phyloP scores from a whole-genome alignment of 78 protist species.

The Speleostelium caveatum region DNA sequence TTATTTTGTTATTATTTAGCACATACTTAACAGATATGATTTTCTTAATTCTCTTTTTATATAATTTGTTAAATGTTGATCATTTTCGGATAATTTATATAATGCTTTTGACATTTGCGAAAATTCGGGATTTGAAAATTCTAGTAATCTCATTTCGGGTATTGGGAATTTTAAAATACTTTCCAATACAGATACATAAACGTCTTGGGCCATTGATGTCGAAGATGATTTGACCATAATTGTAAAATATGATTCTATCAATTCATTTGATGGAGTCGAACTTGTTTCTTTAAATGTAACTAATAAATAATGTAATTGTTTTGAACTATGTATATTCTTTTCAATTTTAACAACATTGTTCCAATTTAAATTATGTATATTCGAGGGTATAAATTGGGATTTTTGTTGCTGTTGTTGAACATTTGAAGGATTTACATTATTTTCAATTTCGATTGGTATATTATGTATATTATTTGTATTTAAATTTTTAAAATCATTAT shows the following conservation, averaged over 20 bases:
- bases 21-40: slow-evolving; percentile 17
- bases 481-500: not conserved
- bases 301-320: not conserved
- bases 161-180: slow-evolving; percentile 18
- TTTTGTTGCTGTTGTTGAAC: no score
- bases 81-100: not conserved
- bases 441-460: not conserved
- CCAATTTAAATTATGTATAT: slow-evolving; percentile 35
- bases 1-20: not conserved
- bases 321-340: not conserved
- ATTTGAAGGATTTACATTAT: no score
- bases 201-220: slow-evolving; percentile 12
- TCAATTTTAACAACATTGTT: not conserved
- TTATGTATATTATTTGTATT: not conserved
- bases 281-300: slow-evolving; percentile 6
- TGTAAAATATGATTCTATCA: not conserved
- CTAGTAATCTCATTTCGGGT: slow-evolving; percentile 31
- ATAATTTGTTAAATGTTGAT: not conserved
- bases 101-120: slow-evolving; percentile 22
- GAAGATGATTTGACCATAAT: slow-evolving; percentile 36
- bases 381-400: not conserved
- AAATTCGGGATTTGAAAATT: slow-evolving; percentile 20
- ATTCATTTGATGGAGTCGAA: not conserved
- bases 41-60: slow-evolving; percentile 32
- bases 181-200: slow-evolving; percentile 34